Evolutionary conservation across 2,329 filamentous ascomycete species (phyloP), one percentile per base, ranked within the genome.

Genomic region (Acephala macrosclerotiorum): DNA sequence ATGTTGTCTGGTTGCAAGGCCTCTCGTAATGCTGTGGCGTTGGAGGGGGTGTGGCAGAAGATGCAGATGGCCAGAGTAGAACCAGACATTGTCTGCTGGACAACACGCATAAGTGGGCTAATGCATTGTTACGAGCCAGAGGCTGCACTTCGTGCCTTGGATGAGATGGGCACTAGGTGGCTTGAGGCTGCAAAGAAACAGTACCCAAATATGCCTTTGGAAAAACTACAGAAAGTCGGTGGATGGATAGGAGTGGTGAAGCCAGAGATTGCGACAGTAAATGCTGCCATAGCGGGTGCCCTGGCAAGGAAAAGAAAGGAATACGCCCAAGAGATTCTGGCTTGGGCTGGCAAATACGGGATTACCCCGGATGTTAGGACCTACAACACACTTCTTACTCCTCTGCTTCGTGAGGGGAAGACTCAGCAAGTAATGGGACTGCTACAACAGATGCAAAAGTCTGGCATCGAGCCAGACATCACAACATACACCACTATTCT

Each of bases 401-500:
- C 87, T 35, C 80, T 87, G 64, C 80, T 93, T 65, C 81, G 82
- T 16, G 77, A 80, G 20, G 82, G 82, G 26, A 79, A 82, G 29
- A 45, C 57, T n/a, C 73, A 80, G 0, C 84, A 87, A 47, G 83
- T 86, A 14, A 79, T 82, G 51, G 75, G 75, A 2, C 73, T 93
- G 14, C 80, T 93, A 2, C 72, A 79, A 3, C 78, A 83, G 61
- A 94, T 94, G 91, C 79, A 83, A 45, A 68, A 75, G 2, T 77
- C 82, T 18, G 82, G 82, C 2, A 76, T 93, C 33, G 70, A 82
- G 35, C 85, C 89, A 0, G 87, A 94, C 75, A 81, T 83, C n/a
- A 85, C 84, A 6, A 96, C 93, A 0, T 92, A 92, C 76, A 91
- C 88, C 25, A 87, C 93, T 67, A 82, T 96, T 64, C 81, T 96